Percentiles rank a stretch among this genome's conserved stretches.
phyloP scores from a whole-genome alignment of 164 flowering plant genomes.

The Vitis riparia region DNA sequence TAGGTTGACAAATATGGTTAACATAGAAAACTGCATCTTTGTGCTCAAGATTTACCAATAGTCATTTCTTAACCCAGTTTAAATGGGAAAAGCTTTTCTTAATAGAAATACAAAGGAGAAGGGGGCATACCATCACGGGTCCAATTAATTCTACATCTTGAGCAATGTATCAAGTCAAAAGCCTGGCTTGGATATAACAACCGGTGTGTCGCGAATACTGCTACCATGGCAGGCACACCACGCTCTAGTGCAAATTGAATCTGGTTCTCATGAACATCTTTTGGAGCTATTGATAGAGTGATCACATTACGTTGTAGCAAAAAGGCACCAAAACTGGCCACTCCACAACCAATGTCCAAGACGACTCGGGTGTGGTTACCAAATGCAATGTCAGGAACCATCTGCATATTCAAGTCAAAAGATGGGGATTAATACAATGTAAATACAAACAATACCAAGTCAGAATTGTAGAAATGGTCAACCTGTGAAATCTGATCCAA shows the following conservation, averaged over 20 bases:
- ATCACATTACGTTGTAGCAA: slow-evolving; percentile 56
- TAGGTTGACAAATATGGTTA: no score
- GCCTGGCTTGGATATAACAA: slow-evolving; percentile 76
- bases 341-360: slow-evolving; percentile 82
- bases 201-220: slow-evolving; percentile 65
- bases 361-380: slow-evolving; percentile 54
- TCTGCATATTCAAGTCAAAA: slow-evolving; percentile 34
- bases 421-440: neutral
- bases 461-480: neutral
- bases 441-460: neutral
- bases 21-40: no score
- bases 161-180: slow-evolving; percentile 82
- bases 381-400: slow-evolving; percentile 73
- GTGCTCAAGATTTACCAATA: no score
- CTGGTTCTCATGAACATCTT: slow-evolving; percentile 81
- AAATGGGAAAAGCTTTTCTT: neutral
- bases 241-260: slow-evolving; percentile 85
- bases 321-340: slow-evolving; percentile 86
- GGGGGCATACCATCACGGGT: slow-evolving; percentile 63
- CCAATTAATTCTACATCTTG: slow-evolving; percentile 80
- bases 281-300: slow-evolving; percentile 75
- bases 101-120: slow-evolving; percentile 5
- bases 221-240: slow-evolving; percentile 82
- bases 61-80: no score
- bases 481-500: slow-evolving; percentile 41